phyloP scores from a whole-genome alignment of 2,329 filamentous ascomycete genomes.

The Calonectria pseudoturangicola region DNA sequence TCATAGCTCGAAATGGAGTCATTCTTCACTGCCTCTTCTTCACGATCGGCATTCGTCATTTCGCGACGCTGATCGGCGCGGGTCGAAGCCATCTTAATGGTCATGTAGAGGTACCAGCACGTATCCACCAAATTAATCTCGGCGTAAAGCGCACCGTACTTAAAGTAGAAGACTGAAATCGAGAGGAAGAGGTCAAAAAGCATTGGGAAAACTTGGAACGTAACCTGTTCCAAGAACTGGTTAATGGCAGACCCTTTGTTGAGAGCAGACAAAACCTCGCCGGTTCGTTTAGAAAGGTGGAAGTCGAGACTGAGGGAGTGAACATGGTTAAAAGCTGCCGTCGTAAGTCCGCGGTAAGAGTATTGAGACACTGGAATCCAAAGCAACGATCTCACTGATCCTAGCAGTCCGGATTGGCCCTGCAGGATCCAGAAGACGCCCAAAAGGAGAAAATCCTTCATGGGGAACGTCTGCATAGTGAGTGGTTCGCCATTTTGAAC shows the following conservation, averaged over 20 bases:
- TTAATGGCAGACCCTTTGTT: conserved; percentile 98
- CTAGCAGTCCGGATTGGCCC: conserved; percentile 90
- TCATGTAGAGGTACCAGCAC: conserved; percentile 97
- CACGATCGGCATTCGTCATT: conserved; percentile 95
- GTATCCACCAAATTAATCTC: conserved; percentile 92
- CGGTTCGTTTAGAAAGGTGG: conserved; percentile 96
- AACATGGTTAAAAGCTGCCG: conserved; percentile 97
- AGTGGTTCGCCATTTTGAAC: conserved; percentile 63
- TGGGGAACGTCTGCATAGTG: conserved; percentile 59
- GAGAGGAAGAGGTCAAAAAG: conserved; percentile 91
- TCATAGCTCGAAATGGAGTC: conserved; percentile 99
- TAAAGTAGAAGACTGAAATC: conserved; percentile 83
- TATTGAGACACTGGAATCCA: conserved; percentile 99
- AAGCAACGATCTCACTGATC: conserved; percentile 86
- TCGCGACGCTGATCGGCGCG: conserved; percentile 91
- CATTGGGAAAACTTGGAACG: conserved; percentile 97
- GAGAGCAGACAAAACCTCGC: conserved; percentile 94
- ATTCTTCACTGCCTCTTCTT: conserved; percentile 98
- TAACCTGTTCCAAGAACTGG: conserved; percentile 95
- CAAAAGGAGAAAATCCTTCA: conserved; percentile 60
- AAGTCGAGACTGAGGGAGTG: conserved; percentile 97
- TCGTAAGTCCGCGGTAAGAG: conserved; percentile 94
- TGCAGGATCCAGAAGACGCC: conserved; percentile 89
- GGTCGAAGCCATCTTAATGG: conserved; percentile 95
- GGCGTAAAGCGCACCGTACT: conserved; percentile 82